Conservation (phyloP, 345 rosid genomes). For the Salix exigua region DNA sequence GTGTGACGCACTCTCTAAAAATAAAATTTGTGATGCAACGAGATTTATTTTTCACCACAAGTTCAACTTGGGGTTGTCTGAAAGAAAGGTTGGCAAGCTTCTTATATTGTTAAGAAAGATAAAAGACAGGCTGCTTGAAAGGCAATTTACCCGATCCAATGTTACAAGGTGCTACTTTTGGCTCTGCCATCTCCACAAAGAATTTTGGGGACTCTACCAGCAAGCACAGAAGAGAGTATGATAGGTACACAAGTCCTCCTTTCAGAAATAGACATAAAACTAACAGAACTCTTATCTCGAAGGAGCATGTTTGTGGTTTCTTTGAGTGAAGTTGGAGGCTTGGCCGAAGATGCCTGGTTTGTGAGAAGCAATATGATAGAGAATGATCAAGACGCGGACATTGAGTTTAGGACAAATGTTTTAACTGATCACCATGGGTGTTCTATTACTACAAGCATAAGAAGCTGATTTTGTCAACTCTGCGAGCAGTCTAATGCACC, state of each 20-base stretch:
- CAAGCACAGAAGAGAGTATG: conserved; percentile 20
- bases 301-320: too few relatives aligned
- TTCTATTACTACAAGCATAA: too few relatives aligned
- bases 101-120: conserved; percentile 43
- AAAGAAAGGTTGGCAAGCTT: conserved; percentile 42
- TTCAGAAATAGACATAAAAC: too few relatives aligned
- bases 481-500: too few relatives aligned
- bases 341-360: background rate
- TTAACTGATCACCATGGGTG: too few relatives aligned
- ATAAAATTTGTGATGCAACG: conserved; percentile 57
- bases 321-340: conserved; percentile 16
- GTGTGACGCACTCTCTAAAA: conserved; percentile 46
- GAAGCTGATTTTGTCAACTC: too few relatives aligned
- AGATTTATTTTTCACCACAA: conserved; percentile 54
- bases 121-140: conserved; percentile 14
- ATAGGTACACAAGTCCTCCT: conserved; percentile 14
- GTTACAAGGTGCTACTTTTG: conserved; percentile 7
- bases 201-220: conserved; percentile 16
- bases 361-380: background rate
- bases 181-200: conserved; percentile 8
- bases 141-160: conserved; percentile 9
- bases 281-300: too few relatives aligned
- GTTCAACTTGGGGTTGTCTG: conserved; percentile 75
- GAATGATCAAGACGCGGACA: background rate
- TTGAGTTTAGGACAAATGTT: too few relatives aligned